A percentile compares a stretch with the other conserved stretches of the same genome.
Conservation (phyloP, 1,139 yeast genomes). For the Zhuliangozyma blackwelliae region DNA sequence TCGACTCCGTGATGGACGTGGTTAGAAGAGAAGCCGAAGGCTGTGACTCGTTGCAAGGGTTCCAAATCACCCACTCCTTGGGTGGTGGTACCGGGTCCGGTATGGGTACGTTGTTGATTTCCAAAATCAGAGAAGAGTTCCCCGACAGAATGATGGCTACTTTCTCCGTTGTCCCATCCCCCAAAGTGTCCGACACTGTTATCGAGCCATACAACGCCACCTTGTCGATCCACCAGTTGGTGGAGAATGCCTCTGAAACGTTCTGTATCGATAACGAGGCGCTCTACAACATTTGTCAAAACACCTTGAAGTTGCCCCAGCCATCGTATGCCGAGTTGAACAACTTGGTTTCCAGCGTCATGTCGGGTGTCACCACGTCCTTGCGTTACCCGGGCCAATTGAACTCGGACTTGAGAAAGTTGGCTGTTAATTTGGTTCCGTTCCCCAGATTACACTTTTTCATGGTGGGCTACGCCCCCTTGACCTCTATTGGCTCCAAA, state of each 20-base stretch:
- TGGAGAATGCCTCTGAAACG: conserved; percentile 86
- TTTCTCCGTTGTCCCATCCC: conserved; percentile 88
- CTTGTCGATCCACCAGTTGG: conserved; percentile 85
- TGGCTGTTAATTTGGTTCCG: conserved; percentile 90
- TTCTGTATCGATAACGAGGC: conserved; percentile 96
- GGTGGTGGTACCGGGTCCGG: conserved; percentile 99
- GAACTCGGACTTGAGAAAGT: conserved; percentile 84
- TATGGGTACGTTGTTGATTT: conserved; percentile 82
- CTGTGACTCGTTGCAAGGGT: conserved; percentile 89
- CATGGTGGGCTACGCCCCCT: conserved; percentile 92
- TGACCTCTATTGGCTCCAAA: conserved; percentile 73
- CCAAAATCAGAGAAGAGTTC: conserved; percentile 80
- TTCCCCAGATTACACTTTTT: conserved; percentile 93
- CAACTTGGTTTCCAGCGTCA: conserved; percentile 77
- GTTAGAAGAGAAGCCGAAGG: conserved; percentile 92
- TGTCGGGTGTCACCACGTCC: conserved; percentile 90
- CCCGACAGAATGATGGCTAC: conserved; percentile 97
- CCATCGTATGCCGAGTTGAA: conserved; percentile 79
- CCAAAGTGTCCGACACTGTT: conserved; percentile 87
- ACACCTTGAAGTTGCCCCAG: conserved; percentile 72
- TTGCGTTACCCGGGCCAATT: conserved; percentile 93
- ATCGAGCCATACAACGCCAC: conserved; percentile 95
- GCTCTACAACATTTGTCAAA: conserved; percentile 80
- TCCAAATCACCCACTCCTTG: conserved; percentile 87
- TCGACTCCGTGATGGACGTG: conserved; percentile 83